Evolutionary conservation across 208 protist species (phyloP), one percentile per base, ranked within the genome.

Genomic region (Naegleria gruberi): DNA sequence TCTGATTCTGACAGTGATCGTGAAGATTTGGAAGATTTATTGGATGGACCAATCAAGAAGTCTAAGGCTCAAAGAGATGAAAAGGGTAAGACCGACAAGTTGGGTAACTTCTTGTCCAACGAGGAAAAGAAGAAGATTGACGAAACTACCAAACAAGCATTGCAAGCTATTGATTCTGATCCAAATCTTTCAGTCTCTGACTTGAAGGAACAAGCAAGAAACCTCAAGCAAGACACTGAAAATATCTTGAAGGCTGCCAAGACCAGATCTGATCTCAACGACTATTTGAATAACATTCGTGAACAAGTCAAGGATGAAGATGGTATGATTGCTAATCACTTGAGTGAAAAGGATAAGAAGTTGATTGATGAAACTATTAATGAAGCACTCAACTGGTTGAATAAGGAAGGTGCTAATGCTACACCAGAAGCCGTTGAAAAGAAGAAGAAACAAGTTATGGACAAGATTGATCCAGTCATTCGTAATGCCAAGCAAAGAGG

Each of bases 341-440:
- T 77, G 30, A 77, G 30, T 77, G 65, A 77, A 8, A 55, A 46
- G 26, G 84, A 88, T 42, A 88, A 88, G 45, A 42, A 55, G 19
- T 15, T 26, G 10, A 88, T 88, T 65, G 45, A 65, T 7, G 43
- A 55, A 41, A n/a, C 45, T 65, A 26, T 30, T 17, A 65, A 88
- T 30, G n/a, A 88, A 1, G 51, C 93, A 51, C 92, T 97, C 91
- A 91, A 93, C 26, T 97, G 95, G 94, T 90, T 98, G 42, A 94
- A 98, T 15, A 47, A 34, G 83, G 65, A 77, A 30, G 65, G 65
- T 37, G 30, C 17, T 30, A 37, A 19, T 77, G 65, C 65, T 0
- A 37, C 65, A 19, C 8, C 30, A 77, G 65, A 77, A 5, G 65
- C 65, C 34, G 65, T 77, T 1, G 65, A 77, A 23, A 19, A 77